Evolutionary conservation across 306 rosid genomes (phyloP).

Genomic region (Rosa persica): DNA sequence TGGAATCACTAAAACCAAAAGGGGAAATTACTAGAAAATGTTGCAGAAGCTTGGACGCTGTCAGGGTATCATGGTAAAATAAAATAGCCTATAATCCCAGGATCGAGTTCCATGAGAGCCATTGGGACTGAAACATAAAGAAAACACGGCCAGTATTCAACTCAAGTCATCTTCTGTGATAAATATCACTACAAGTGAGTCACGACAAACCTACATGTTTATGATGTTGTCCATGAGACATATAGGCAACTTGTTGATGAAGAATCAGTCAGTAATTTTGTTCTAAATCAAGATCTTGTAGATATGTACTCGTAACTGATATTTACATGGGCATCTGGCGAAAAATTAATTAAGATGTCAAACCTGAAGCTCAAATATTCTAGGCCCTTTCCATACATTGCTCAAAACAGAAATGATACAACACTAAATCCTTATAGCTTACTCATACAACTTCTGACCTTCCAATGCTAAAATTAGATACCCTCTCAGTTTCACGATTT

Average conservation of each 20-base stretch:
- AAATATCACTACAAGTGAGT: background rate
- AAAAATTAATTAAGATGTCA: background rate
- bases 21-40: slow-evolving; percentile 57
- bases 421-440: background rate
- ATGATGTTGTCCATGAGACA: background rate
- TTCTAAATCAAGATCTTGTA: background rate
- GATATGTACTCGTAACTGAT: background rate
- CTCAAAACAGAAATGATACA: background rate
- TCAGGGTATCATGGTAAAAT: slow-evolving; percentile 41
- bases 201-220: background rate
- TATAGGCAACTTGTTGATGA: background rate
- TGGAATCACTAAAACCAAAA: slow-evolving; percentile 41
- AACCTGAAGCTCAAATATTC: background rate
- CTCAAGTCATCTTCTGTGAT: background rate
- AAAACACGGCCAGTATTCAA: background rate
- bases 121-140: slow-evolving; percentile 38
- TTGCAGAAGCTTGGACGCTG: slow-evolving; percentile 58
- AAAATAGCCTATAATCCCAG: slow-evolving; percentile 41
- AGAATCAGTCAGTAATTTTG: background rate
- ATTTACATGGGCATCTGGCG: background rate
- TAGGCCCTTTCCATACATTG: background rate
- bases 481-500: background rate
- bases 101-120: slow-evolving; percentile 23
- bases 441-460: background rate
- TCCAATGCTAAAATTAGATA: background rate